Base-by-base conservation (phyloP, 208 protist species). In the Leishmania major region DNA sequence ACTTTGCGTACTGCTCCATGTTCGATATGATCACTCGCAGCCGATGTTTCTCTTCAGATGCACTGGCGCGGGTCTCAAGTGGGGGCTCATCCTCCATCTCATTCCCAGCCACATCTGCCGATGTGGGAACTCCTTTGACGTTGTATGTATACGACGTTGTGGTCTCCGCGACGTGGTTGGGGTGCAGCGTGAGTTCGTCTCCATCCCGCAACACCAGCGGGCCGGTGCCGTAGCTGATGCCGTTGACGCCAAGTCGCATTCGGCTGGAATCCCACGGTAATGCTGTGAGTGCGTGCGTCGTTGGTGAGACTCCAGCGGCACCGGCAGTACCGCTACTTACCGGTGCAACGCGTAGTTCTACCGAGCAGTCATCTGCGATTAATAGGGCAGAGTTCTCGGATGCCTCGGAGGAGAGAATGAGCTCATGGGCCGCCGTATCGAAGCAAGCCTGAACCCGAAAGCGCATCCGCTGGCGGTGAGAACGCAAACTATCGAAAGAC, bases 141-240 rank as follows among this genome's bases (percentile, higher is more conserved):
- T 45, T 35, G 66, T 86, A 86, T 17, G 64, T 77, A 62, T 80
- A 79, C 78, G 37, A n/a, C 13, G 11, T 49, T 59, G 1, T 19
- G 17, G 35, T 6, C 15, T 4, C 43, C 1, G 73, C 22, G 40
- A 64, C 4, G n/a, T 51, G 13, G 5, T 1, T 79, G 40, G 72
- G 45, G 72, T 77, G 82, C 57, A 86, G 43, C 3, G 82, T 79
- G 3, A 88, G 73, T 31, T 40, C 1, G 55, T 88, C 84, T 4
- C 84, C 62, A 40, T 75, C 81, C 1, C 81, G 81, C 66, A 88
- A 74, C n/a, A 85, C 13, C 19, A 88, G 79, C 64, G 84, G 84
- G 1, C 84, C 84, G 0, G 73, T 82, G 60, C 77, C 78, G 78
- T 88, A 88, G 62, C 76, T 80, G 31, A 84, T 80, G 8, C 66